phyloP scores from a whole-genome alignment of 345 rosid genomes.

The Hypericum androsaemum region DNA sequence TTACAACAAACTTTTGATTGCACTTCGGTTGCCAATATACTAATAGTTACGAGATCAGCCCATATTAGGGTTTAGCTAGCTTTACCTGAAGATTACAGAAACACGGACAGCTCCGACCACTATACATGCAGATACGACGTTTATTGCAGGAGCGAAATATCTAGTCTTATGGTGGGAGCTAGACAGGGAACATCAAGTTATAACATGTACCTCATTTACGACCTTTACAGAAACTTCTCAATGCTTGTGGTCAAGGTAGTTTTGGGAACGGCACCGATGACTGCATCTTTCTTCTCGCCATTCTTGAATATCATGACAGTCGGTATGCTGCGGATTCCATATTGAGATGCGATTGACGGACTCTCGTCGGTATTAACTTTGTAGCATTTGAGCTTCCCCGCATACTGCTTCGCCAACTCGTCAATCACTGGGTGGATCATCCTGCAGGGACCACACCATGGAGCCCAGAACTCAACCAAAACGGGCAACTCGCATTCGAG shows the following conservation, averaged over 20 bases:
- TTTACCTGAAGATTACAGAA: no score
- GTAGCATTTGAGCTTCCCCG: conserved; percentile 62
- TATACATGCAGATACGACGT: no score
- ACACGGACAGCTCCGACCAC: no score
- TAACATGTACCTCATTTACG: no score
- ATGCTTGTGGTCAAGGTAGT: conserved; percentile 49
- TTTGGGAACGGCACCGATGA: conserved; percentile 69
- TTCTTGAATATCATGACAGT: conserved; percentile 48
- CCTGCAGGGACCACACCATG: conserved; percentile 84
- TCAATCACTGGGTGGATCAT: conserved; percentile 53
- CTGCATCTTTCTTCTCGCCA: conserved; percentile 69
- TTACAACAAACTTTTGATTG: no score
- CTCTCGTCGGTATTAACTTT: conserved; percentile 65
- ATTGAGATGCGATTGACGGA: conserved; percentile 39
- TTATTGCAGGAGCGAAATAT: no score
- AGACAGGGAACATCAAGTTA: no score
- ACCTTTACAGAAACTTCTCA: conserved; percentile 47
- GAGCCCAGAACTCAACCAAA: conserved; percentile 68
- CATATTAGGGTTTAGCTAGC: no score
- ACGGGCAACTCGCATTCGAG: conserved; percentile 48
- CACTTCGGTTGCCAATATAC: no score
- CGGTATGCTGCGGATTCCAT: conserved; percentile 64
- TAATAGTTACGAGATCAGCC: no score
- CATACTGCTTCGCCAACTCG: conserved; percentile 45
- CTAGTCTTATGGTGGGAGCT: no score